phyloP scores from a whole-genome alignment of 768 basidiomycete species.

The Wakefieldia striispora region DNA sequence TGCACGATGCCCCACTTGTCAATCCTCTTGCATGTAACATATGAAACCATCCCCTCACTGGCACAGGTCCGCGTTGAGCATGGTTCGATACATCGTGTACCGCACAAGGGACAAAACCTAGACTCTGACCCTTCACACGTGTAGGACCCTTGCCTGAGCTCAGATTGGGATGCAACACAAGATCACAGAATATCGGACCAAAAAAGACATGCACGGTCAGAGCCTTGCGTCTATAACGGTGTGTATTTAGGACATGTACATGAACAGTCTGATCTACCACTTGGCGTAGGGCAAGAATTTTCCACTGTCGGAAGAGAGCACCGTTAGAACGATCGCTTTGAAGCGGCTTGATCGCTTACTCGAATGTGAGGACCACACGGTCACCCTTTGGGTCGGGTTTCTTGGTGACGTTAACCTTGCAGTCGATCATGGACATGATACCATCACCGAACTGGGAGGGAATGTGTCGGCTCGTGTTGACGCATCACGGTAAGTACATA shows the following conservation, averaged over 20 bases:
- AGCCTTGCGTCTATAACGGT: too few relatives aligned
- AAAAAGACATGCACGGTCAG: too few relatives aligned
- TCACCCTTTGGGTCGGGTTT: slow-evolving; percentile 79
- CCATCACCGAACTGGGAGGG: slow-evolving; percentile 71
- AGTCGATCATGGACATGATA: slow-evolving; percentile 89
- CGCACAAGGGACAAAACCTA: too few relatives aligned
- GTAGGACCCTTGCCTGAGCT: too few relatives aligned
- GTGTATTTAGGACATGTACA: background rate
- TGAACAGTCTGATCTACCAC: slow-evolving; percentile 43
- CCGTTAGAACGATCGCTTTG: background rate
- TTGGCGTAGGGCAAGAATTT: slow-evolving; percentile 74
- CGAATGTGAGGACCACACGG: slow-evolving; percentile 74
- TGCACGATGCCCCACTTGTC: too few relatives aligned
- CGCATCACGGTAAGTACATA: slow-evolving; percentile 13
- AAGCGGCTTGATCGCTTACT: slow-evolving; percentile 46
- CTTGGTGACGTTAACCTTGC: slow-evolving; percentile 62
- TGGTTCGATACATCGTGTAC: too few relatives aligned
- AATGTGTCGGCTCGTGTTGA: background rate
- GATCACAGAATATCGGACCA: too few relatives aligned
- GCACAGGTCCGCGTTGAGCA: too few relatives aligned
- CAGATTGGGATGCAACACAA: too few relatives aligned
- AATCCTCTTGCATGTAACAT: too few relatives aligned
- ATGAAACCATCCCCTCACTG: too few relatives aligned
- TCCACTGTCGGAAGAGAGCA: slow-evolving; percentile 43
- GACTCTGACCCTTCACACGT: too few relatives aligned